Evolutionary conservation across 148 eudicot species (phyloP), one percentile per base, ranked within the genome.

Genomic region (Amaranthus hypochondriacus): DNA sequence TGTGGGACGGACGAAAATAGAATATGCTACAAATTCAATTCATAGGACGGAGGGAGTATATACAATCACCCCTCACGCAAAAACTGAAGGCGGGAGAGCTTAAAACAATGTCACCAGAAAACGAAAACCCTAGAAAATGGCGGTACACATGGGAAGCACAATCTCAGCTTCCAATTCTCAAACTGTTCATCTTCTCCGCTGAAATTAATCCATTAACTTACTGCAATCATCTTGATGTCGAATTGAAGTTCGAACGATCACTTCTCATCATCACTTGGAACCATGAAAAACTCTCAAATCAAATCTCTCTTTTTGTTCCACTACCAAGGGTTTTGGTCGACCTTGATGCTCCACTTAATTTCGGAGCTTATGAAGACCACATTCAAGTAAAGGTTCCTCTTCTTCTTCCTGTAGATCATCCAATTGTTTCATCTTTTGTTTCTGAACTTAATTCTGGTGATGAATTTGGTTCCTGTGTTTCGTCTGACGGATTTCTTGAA

Each of bases 61-160:
- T 28, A 2, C 39, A 28, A 28, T 28, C 46, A 56, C 15, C 6
- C 4, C 13, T 4, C 60, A 28, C 64, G 1, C 46, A 0, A 28
- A 0, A 21, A 39, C 3, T n/a, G 48, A 62, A 42, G 66, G 66
- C 66, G 66, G 53, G 69, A 65, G 69, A 48, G 49, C 28, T 15
- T 13, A 7, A 8, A 57, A 8, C 56, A 50, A 83, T 81, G 84
- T 69, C 63, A 66, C 12, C 57, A 9, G 54, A 48, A 66, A 49
- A 49, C 44, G 49, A 62, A 86, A 88, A 81, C 96, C 93, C 91
- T 85, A 88, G 85, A 75, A 84, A 81, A 75, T 95, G 99, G 99
- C 82, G 86, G 4, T 96, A 77, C 90, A 88, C 94, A 18, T 96
- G 88, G 88, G 99, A 92, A 85, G 84, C 99, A 4, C 97, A 96